Evolutionary conservation across 208 protist species (phyloP), one percentile per base, ranked within the genome.

Genomic region (Leishmania lainsoni): DNA sequence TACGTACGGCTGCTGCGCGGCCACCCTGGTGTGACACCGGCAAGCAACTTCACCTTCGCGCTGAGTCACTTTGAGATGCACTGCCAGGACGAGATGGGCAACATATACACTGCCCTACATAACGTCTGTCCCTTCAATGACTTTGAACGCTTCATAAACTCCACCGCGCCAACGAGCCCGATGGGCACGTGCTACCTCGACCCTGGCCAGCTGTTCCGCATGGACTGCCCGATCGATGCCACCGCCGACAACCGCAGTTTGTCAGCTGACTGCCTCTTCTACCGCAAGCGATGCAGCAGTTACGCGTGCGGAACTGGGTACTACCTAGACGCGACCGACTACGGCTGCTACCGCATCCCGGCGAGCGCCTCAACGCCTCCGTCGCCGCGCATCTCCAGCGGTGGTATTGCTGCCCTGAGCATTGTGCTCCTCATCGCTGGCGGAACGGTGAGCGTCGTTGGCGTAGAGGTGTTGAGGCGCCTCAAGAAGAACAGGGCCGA

Each of bases 181-280:
- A 86, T 83, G 48, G 92, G 92, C 12, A 81, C 87, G 74, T 95
- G 92, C 86, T 89, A 92, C 80, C 49, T 95, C 9, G 86, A 90
- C 81, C 87, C 87, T 45, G 77, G 78, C 9, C 81, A 89, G 56
- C 49, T 70, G 39, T 71, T 22, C 42, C 79, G 83, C 59, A 89
- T 93, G 85, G 73, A 85, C 66, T 95, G 92, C 76, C 76, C 65
- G 51, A 26, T 61, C 10, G 72, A 76, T 71, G 75, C 68, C 35
- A 52, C 66, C 65, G 54, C 66, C 66, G 76, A 73, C 73, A 69
- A 51, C 52, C 58, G 72, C 59, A 76, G 3, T 16, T 56, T 89
- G 66, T 81, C 81, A 1, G 51, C 39, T 45, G 68, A 81, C 66
- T 95, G 92, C 81, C 75, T 80, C 32, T 48, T 72, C 5, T 93